phyloP scores from a whole-genome alignment of 495 filamentous ascomycete genomes.

The Pyrenopolyporus hunteri region DNA sequence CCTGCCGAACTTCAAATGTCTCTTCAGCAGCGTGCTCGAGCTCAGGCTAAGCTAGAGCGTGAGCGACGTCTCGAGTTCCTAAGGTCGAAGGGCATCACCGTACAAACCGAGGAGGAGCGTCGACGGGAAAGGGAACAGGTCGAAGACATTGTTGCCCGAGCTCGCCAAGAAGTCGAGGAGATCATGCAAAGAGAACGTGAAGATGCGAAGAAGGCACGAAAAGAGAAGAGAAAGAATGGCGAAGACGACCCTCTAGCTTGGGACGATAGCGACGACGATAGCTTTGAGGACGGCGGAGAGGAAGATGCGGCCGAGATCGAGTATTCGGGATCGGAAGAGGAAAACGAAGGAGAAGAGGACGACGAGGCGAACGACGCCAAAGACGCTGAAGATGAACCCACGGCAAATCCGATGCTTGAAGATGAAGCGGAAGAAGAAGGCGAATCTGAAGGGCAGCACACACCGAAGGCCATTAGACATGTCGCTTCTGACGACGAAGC shows the following conservation, averaged over 20 bases:
- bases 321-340: conserved; percentile 56
- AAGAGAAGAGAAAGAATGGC: conserved; percentile 53
- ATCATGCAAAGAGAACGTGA: conserved; percentile 79
- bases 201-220: conserved; percentile 66
- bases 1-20: conserved; percentile 69
- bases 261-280: conserved; percentile 70
- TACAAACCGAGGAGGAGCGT: conserved; percentile 88
- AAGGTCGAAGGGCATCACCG: conserved; percentile 74
- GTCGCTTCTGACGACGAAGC: conserved; percentile 52
- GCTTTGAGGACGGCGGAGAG: conserved; percentile 56
- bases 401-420: conserved; percentile 31
- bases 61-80: conserved; percentile 78
- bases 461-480: conserved; percentile 48
- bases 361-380: conserved; percentile 29
- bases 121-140: conserved; percentile 77
- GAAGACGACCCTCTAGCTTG: conserved; percentile 60
- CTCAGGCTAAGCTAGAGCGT: conserved; percentile 81
- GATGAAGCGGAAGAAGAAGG: conserved; percentile 39
- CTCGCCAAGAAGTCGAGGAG: conserved; percentile 77
- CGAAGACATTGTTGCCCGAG: conserved; percentile 85
- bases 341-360: conserved; percentile 36
- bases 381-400: conserved; percentile 43
- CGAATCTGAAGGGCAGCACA: conserved; percentile 39
- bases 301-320: conserved; percentile 57
- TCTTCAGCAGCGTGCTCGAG: conserved; percentile 70